Evolutionary conservation across 2,329 filamentous ascomycete species (phyloP).

Genomic region (Leptographium flavum): DNA sequence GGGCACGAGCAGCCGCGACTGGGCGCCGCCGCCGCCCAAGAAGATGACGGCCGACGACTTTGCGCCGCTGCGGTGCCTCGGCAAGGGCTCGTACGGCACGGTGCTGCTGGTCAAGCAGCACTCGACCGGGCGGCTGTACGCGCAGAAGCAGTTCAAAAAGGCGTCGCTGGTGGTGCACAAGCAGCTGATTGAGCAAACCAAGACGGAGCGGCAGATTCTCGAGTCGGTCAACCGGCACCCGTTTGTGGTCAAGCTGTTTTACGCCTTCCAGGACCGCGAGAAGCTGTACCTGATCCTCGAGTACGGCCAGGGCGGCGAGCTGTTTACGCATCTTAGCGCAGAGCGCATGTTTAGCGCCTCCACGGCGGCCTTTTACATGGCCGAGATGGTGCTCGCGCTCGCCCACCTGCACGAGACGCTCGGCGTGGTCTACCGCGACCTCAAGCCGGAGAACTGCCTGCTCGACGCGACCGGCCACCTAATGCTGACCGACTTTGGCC

Average conservation of each 20-base stretch:
- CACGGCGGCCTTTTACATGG: constrained; percentile 93
- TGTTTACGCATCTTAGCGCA: constrained; percentile 87
- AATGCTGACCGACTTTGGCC: constrained; percentile 87
- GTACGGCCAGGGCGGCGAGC: constrained; percentile 91
- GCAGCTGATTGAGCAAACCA: constrained; percentile 90
- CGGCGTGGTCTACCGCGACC: constrained; percentile 88
- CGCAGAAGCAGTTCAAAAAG: constrained; percentile 98
- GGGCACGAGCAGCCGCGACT: background rate
- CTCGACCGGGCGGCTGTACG: constrained; percentile 75
- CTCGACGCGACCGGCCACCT: constrained; percentile 84
- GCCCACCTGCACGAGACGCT: constrained; percentile 85
- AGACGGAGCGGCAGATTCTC: constrained; percentile 86
- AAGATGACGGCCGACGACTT: constrained; percentile 94
- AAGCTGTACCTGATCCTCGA: constrained; percentile 96
- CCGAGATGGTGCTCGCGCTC: constrained; percentile 87
- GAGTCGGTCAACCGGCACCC: constrained; percentile 94
- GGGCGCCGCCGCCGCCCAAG: constrained; percentile 26
- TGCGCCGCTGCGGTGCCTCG: constrained; percentile 77
- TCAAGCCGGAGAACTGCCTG: constrained; percentile 96
- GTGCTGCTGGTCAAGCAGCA: constrained; percentile 87
- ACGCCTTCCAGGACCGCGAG: constrained; percentile 95
- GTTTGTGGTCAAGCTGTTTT: constrained; percentile 95
- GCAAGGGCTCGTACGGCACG: constrained; percentile 92
- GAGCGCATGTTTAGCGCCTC: constrained; percentile 93
- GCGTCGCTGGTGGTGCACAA: constrained; percentile 91